Evolutionary conservation across 2,329 filamentous ascomycete species (phyloP).

Genomic region (Penicillium janthinellum): DNA sequence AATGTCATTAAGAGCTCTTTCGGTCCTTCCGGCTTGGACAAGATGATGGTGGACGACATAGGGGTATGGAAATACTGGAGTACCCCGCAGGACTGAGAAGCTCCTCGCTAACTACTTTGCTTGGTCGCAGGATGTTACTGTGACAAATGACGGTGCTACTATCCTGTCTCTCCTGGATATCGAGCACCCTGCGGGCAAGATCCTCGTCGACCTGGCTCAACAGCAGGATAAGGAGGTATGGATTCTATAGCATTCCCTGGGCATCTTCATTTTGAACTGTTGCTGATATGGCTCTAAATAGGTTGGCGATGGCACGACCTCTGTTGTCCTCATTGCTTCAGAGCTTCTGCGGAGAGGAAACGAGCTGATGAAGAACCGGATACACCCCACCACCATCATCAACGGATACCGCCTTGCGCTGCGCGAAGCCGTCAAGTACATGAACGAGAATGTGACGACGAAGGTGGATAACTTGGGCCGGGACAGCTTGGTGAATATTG

Average conservation of each 20-base stretch:
- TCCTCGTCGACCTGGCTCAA: constrained; percentile 93
- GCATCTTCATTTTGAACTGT: constrained; percentile 10
- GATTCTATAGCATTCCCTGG: not conserved
- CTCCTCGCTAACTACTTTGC: constrained; percentile 23
- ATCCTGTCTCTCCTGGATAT: constrained; percentile 95
- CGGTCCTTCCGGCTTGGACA: constrained; percentile 93
- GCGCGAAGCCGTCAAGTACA: constrained; percentile 95
- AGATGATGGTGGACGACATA: constrained; percentile 99
- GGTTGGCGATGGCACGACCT: constrained; percentile 97
- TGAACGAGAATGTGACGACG: constrained; percentile 96
- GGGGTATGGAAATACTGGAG: constrained; percentile 62
- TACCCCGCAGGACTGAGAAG: constrained; percentile 24
- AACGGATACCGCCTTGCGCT: constrained; percentile 95
- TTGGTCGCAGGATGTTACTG: constrained; percentile 79
- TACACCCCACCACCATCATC: constrained; percentile 99
- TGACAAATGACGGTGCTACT: constrained; percentile 97
- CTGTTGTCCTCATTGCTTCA: constrained; percentile 93
- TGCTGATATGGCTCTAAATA: constrained; percentile 23
- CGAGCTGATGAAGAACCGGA: constrained; percentile 99
- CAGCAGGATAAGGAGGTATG: constrained; percentile 91
- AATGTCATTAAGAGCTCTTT: constrained; percentile 99
- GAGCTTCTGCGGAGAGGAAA: constrained; percentile 92
- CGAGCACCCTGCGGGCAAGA: constrained; percentile 97
- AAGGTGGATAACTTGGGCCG: constrained; percentile 90
- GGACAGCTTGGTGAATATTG: constrained; percentile 90